Evolutionary conservation across 352 stramenopile genomes (phyloP).

Genomic region (Phytopythium mirpurense): DNA sequence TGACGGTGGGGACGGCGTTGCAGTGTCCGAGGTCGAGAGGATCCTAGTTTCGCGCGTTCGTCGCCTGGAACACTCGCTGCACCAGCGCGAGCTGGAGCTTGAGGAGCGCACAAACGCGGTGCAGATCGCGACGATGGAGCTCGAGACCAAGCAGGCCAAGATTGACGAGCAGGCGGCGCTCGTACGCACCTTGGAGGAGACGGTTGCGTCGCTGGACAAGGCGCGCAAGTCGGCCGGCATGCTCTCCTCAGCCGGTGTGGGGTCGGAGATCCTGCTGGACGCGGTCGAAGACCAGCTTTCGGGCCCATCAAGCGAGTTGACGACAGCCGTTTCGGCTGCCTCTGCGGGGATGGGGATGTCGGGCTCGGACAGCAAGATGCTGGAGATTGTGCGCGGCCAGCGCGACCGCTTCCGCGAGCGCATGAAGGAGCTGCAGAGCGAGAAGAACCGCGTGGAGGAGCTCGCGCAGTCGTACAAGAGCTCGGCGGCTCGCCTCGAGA

Average conservation of each 20-base stretch:
- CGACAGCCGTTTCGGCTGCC: slow-evolving; percentile 6
- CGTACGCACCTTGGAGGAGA: slow-evolving; percentile 61
- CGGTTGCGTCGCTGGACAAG: slow-evolving; percentile 54
- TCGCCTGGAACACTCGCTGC: slow-evolving; percentile 60
- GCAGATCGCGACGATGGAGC: slow-evolving; percentile 17
- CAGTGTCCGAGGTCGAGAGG: slow-evolving; percentile 44
- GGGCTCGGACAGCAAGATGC: slow-evolving; percentile 68
- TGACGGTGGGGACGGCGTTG: slow-evolving; percentile 16
- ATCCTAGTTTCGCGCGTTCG: slow-evolving; percentile 60
- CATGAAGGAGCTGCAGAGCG: slow-evolving; percentile 72
- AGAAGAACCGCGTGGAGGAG: slow-evolving; percentile 70
- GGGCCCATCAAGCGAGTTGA: slow-evolving; percentile 14
- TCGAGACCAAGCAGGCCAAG: slow-evolving; percentile 18
- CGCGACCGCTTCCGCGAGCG: slow-evolving; percentile 79
- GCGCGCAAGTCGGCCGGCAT: slow-evolving; percentile 10
- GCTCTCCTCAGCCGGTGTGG: slow-evolving; percentile 11
- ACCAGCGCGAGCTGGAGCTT: slow-evolving; percentile 53
- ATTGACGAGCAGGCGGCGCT: slow-evolving; percentile 49
- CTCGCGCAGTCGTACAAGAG: slow-evolving; percentile 56
- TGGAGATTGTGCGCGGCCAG: slow-evolving; percentile 78
- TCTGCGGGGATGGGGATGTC: slow-evolving; percentile 7
- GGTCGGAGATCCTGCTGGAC: slow-evolving; percentile 65
- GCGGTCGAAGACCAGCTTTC: slow-evolving; percentile 59
- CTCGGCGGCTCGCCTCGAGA: slow-evolving; percentile 69
- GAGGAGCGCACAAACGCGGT: slow-evolving; percentile 30